phyloP scores from a whole-genome alignment of 257 asterid genomes.

The Primulina eburnea region DNA sequence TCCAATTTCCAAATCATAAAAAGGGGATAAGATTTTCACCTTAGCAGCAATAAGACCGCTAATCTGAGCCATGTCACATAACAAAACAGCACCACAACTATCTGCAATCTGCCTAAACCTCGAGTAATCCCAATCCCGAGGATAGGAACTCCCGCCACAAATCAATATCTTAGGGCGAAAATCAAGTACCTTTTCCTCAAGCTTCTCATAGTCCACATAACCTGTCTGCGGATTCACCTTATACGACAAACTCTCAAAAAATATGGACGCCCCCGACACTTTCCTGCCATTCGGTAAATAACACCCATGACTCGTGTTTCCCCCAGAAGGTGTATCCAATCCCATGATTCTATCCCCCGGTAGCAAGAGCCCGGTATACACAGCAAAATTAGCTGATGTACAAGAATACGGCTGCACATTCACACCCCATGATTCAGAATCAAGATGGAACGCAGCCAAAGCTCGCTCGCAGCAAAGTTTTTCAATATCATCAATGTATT shows the following conservation, averaged over 20 bases:
- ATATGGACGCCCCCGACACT: constrained; percentile 92
- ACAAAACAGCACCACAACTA: constrained; percentile 90
- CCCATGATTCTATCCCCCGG: constrained; percentile 99
- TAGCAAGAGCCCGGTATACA: constrained; percentile 76
- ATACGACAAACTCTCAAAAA: constrained; percentile 86
- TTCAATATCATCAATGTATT: constrained; percentile 95
- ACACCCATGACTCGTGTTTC: constrained; percentile 96
- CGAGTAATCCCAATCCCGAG: constrained; percentile 94
- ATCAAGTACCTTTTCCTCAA: constrained; percentile 94
- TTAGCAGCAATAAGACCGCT: constrained; percentile 98
- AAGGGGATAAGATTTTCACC: constrained; percentile 39
- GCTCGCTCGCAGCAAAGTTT: constrained; percentile 78
- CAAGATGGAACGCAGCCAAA: constrained; percentile 79
- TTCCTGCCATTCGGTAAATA: constrained; percentile 92
- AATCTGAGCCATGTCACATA: constrained; percentile 99
- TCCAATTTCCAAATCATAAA: not conserved
- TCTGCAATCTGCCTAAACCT: constrained; percentile 89
- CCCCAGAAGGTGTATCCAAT: constrained; percentile 95
- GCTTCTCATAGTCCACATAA: constrained; percentile 81
- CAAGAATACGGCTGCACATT: constrained; percentile 97
- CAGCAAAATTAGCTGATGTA: constrained; percentile 95
- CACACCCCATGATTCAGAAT: constrained; percentile 88
- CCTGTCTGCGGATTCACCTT: constrained; percentile 95
- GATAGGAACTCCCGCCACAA: constrained; percentile 96
- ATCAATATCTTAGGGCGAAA: constrained; percentile 95